phyloP scores from a whole-genome alignment of 2,329 filamentous ascomycete genomes.

The Dactylellina parvicollis region DNA sequence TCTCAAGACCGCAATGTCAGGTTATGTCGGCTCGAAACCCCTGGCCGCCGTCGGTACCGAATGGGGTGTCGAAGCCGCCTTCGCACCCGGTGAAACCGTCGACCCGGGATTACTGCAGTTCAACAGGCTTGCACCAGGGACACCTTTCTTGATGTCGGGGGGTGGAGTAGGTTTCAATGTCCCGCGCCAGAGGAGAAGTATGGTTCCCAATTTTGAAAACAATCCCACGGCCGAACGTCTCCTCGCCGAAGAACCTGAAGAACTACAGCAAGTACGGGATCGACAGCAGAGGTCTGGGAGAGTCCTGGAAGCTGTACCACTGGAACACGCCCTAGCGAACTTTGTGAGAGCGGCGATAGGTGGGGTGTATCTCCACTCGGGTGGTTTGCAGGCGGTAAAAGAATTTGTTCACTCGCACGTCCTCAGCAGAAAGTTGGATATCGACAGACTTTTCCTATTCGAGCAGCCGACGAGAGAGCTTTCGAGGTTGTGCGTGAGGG shows the following conservation, averaged over 20 bases:
- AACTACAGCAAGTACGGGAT: slow-evolving; percentile 56
- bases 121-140: slow-evolving; percentile 57
- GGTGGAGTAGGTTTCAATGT: slow-evolving; percentile 32
- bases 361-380: slow-evolving; percentile 80
- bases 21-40: slow-evolving; percentile 80
- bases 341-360: slow-evolving; percentile 87
- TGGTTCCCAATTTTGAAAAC: slow-evolving; percentile 41
- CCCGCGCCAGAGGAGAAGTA: slow-evolving; percentile 10
- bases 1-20: slow-evolving; percentile 83
- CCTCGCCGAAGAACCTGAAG: slow-evolving; percentile 16
- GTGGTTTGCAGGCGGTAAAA: slow-evolving; percentile 80
- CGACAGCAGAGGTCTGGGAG: slow-evolving; percentile 64
- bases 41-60: slow-evolving; percentile 78
- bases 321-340: slow-evolving; percentile 70
- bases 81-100: slow-evolving; percentile 86
- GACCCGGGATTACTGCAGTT: slow-evolving; percentile 92
- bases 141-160: slow-evolving; percentile 25
- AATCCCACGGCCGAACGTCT: slow-evolving; percentile 25
- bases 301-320: slow-evolving; percentile 34
- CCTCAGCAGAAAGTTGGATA: slow-evolving; percentile 78
- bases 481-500: slow-evolving; percentile 80
- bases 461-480: slow-evolving; percentile 84
- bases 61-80: slow-evolving; percentile 93
- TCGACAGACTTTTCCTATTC: slow-evolving; percentile 84
- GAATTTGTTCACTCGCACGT: slow-evolving; percentile 86